phyloP scores from a whole-genome alignment of 1,284 basidiomycete species.

The Microbotryum lychnidis-dioicae region DNA sequence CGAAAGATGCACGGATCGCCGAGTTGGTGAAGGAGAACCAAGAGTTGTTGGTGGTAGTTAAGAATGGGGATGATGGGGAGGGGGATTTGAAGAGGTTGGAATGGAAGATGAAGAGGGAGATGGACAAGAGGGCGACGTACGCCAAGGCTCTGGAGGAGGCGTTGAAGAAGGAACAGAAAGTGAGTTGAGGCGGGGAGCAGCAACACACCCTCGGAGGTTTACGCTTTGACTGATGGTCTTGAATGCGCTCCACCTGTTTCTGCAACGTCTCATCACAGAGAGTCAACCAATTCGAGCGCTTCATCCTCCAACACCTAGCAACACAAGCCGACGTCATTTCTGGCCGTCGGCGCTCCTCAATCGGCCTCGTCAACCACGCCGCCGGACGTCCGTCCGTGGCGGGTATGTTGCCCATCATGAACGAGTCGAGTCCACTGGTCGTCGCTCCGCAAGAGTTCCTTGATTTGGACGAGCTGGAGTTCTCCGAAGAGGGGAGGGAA shows the following conservation, averaged over 20 bases:
- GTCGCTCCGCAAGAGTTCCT: not conserved
- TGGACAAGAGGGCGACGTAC: conserved; percentile 49
- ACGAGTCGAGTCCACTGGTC: not conserved
- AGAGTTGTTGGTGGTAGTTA: conserved; percentile 28
- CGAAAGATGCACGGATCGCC: conserved; percentile 18
- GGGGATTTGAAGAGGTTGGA: conserved; percentile 49
- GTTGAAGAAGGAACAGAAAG: conserved; percentile 37
- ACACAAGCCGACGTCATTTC: conserved; percentile 12
- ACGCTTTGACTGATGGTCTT: not conserved
- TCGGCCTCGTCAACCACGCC: not conserved
- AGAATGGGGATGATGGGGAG: conserved; percentile 17
- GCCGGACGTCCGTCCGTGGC: not conserved
- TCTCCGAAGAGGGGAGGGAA: conserved; percentile 4
- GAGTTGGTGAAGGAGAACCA: conserved; percentile 24
- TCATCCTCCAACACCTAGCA: conserved; percentile 27
- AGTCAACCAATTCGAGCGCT: conserved; percentile 27
- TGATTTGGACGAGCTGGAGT: conserved; percentile 1
- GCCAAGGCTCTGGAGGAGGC: conserved; percentile 51
- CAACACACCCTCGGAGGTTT: too few species aligned
- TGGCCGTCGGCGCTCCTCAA: conserved; percentile 11
- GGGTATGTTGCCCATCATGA: conserved; percentile 1
- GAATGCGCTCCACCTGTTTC: not conserved
- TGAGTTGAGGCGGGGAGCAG: conserved; percentile 5
- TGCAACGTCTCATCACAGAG: conserved; percentile 5
- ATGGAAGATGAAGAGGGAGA: conserved; percentile 50